These are phyloP conservation scores for Fusarium sp. DNA, from an alignment of 2,329 filamentous ascomycete genomes.

Conservation along the genomic window DNA sequence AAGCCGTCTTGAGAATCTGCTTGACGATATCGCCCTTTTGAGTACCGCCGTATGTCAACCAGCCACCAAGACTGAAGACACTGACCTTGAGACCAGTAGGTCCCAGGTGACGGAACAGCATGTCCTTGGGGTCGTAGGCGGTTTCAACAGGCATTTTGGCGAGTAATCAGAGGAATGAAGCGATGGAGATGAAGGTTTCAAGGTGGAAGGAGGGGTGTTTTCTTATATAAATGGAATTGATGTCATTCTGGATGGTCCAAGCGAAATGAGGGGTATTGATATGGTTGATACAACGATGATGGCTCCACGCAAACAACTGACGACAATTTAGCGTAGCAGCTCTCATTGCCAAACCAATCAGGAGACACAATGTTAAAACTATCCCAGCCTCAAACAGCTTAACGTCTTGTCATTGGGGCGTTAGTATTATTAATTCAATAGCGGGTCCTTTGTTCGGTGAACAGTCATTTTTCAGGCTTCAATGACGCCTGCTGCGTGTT, in stretches of 20 bases:
- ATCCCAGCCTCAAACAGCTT: neutral
- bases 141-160: slow-evolving; percentile 40
- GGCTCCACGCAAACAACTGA: slow-evolving; percentile 25
- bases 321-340: slow-evolving; percentile 25
- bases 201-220: neutral
- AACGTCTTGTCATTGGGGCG: slow-evolving; percentile 4
- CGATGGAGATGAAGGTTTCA: neutral
- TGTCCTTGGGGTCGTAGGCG: slow-evolving; percentile 46
- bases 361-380: neutral
- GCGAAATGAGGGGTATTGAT: slow-evolving; percentile 23
- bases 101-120: slow-evolving; percentile 46
- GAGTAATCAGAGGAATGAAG: neutral
- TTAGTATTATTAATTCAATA: slow-evolving; percentile 29
- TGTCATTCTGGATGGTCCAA: slow-evolving; percentile 26
- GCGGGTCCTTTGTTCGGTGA: slow-evolving; percentile 8
- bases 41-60: slow-evolving; percentile 60
- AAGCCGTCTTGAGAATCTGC: slow-evolving; percentile 70
- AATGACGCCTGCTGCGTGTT: slow-evolving; percentile 24
- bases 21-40: slow-evolving; percentile 71
- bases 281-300: slow-evolving; percentile 17
- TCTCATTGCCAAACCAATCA: slow-evolving; percentile 9
- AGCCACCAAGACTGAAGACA: slow-evolving; percentile 45
- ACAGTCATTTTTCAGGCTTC: slow-evolving; percentile 3
- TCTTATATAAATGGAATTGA: slow-evolving; percentile 21
- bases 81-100: slow-evolving; percentile 47